Conservation (phyloP, 257 asterid genomes). For the Solanum habrochaites region DNA sequence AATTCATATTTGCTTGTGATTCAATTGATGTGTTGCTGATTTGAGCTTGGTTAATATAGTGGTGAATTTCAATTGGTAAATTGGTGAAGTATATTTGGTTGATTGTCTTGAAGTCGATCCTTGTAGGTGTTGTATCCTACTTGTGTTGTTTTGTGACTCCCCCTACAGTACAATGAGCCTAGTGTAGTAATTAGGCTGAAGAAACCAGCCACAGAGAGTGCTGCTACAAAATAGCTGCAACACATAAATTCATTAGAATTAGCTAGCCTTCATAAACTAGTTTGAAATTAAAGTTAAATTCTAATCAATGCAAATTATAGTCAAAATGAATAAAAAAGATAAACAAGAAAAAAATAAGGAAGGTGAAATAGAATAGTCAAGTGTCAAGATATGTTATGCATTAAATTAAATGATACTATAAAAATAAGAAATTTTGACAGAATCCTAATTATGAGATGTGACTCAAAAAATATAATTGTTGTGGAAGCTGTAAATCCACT, state of each 20-base stretch:
- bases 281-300: not conserved
- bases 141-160: too few species aligned
- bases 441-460: not conserved
- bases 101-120: too few species aligned
- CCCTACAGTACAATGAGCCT: slow-evolving; percentile 16
- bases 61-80: too few species aligned
- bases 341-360: not conserved
- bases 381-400: not conserved
- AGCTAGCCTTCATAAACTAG: not conserved
- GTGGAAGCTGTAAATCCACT: not conserved
- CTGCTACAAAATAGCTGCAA: slow-evolving; percentile 39
- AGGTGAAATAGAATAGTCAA: not conserved
- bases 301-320: not conserved
- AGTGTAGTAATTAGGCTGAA: slow-evolving; percentile 21
- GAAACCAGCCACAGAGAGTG: slow-evolving; percentile 26
- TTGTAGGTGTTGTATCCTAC: too few species aligned
- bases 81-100: too few species aligned
- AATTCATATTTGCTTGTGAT: too few species aligned
- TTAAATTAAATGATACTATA: not conserved
- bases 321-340: not conserved
- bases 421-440: not conserved
- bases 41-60: too few species aligned
- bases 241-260: not conserved
- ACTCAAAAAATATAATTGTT: not conserved
- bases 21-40: too few species aligned